Percentiles rank a stretch among this genome's conserved stretches.
phyloP scores from a whole-genome alignment of 2,329 filamentous ascomycete species.

The Zelopaecilomyces penicillatus region DNA sequence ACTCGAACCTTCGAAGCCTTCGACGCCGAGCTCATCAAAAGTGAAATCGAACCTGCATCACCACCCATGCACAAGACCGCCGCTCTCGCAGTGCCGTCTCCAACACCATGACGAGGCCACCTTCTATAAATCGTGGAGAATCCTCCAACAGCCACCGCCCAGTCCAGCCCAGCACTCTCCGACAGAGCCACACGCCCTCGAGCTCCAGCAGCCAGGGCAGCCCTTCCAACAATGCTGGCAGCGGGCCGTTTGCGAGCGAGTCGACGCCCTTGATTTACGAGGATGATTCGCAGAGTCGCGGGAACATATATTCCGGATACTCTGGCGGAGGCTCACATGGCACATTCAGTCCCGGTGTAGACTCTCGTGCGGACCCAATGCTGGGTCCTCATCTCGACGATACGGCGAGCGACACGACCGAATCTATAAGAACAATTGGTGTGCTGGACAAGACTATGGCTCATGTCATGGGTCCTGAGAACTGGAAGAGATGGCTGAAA shows the following conservation, averaged over 20 bases:
- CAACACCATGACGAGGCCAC: constrained; percentile 19
- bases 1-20: too few species aligned
- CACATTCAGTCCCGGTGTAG: constrained; percentile 63
- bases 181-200: constrained; percentile 33
- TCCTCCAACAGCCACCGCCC: constrained; percentile 31
- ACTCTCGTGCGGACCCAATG: constrained; percentile 34
- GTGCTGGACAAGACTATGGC: constrained; percentile 32
- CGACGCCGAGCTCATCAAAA: too few species aligned
- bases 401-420: constrained; percentile 21
- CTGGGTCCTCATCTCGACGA: constrained; percentile 7
- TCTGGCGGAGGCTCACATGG: constrained; percentile 58
- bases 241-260: constrained; percentile 30
- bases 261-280: constrained; percentile 40
- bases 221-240: constrained; percentile 4
- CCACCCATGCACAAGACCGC: too few species aligned
- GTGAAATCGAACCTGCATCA: too few species aligned
- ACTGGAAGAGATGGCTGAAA: constrained; percentile 43
- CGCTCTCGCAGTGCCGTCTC: too few species aligned
- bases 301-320: constrained; percentile 27
- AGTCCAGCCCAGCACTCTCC: constrained; percentile 36
- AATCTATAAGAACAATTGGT: constrained; percentile 23
- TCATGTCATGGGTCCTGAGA: constrained; percentile 29
- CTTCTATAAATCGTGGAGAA: constrained; percentile 16
- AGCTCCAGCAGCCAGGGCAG: constrained; percentile 14
- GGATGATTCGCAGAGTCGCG: constrained; percentile 8